These are phyloP conservation scores for Backusella morwellensis DNA, from an alignment of 192 early-diverging fungal species.

Conservation along the genomic window DNA sequence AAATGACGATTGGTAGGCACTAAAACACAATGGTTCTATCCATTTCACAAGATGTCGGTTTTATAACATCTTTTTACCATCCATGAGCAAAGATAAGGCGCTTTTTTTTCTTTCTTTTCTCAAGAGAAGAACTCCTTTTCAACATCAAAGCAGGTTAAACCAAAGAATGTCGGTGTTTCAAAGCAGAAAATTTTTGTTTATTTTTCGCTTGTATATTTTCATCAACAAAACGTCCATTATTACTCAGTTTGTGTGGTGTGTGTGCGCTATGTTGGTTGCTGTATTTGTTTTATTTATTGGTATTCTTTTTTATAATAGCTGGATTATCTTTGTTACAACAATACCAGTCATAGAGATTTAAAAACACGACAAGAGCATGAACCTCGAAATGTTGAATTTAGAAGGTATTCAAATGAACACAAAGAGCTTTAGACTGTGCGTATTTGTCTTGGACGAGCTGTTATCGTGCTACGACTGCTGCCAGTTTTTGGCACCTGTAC, in stretches of 20 bases:
- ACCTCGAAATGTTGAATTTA: slow-evolving; percentile 3
- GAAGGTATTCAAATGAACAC: neutral
- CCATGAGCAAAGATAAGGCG: neutral
- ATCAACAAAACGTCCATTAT: neutral
- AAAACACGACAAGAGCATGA: neutral
- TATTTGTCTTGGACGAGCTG: slow-evolving; percentile 25
- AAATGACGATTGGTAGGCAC: too few relatives aligned
- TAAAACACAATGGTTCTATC: too few relatives aligned
- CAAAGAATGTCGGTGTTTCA: neutral
- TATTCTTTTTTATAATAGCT: neutral
- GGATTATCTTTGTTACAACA: neutral
- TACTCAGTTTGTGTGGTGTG: neutral
- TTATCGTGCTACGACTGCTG: slow-evolving; percentile 21
- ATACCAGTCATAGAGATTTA: neutral
- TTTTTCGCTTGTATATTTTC: neutral
- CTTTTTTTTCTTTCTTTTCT: neutral
- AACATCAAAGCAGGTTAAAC: neutral
- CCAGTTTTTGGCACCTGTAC: slow-evolving; percentile 39
- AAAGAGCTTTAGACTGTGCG: slow-evolving; percentile 8
- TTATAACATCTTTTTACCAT: neutral
- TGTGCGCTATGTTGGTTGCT: neutral
- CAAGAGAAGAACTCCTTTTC: neutral
- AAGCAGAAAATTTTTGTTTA: neutral
- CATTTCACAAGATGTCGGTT: neutral
- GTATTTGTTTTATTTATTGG: neutral